Conservation (phyloP, 176 grass and related monocot species). For the Phyllostachys edulis region DNA sequence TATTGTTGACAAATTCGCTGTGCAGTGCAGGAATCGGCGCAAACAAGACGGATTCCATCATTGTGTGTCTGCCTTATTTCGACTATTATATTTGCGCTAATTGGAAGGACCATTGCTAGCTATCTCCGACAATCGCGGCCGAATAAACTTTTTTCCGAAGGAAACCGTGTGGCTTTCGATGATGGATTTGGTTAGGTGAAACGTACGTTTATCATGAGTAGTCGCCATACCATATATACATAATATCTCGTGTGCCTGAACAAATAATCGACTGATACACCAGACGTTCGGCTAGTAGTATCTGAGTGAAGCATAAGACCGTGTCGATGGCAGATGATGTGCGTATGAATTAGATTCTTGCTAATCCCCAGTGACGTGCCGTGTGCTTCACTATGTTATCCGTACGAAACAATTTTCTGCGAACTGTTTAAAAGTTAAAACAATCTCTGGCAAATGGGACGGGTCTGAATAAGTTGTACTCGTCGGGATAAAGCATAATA, state of each 20-base stretch:
- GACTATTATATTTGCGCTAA: not conserved
- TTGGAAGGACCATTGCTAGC: not conserved
- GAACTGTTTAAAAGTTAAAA: not conserved
- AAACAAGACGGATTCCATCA: not conserved
- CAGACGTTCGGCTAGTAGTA: not conserved
- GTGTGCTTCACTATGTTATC: not conserved
- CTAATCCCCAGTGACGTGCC: not conserved
- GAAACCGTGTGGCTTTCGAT: not conserved
- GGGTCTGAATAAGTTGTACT: not conserved
- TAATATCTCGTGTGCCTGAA: not conserved
- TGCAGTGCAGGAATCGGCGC: not conserved
- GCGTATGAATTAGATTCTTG: not conserved
- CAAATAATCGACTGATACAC: not conserved
- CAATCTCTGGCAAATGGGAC: not conserved
- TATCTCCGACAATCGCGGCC: constrained; percentile 12
- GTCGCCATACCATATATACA: not conserved
- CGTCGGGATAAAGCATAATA: not conserved
- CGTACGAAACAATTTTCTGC: not conserved
- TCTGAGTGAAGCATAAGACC: not conserved
- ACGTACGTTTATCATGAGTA: not conserved
- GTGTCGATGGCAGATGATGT: not conserved
- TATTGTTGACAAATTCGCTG: constrained; percentile 10
- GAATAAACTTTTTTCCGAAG: not conserved
- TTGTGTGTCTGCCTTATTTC: not conserved
- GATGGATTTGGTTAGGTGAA: constrained; percentile 20